These are phyloP conservation scores for Leucocoprinus sp. DNA, from an alignment of 768 basidiomycete genomes.

Conservation along the genomic window DNA sequence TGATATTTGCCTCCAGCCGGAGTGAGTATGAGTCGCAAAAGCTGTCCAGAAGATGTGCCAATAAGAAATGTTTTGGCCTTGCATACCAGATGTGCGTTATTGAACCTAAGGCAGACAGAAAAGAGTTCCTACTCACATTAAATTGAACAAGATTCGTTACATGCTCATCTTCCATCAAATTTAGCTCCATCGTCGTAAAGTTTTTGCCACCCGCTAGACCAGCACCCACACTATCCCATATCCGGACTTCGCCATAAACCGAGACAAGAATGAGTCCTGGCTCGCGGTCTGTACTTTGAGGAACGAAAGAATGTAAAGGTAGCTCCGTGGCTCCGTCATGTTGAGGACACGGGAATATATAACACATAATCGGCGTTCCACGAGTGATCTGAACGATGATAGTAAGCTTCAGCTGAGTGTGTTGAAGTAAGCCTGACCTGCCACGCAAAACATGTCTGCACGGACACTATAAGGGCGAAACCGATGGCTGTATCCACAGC, in stretches of 20 bases:
- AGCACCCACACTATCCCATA: constrained; percentile 85
- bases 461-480: constrained; percentile 65
- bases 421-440: constrained; percentile 24
- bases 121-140: constrained; percentile 38
- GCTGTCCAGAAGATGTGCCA: constrained; percentile 57
- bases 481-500: constrained; percentile 65
- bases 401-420: constrained; percentile 3
- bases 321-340: constrained; percentile 31
- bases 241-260: constrained; percentile 60
- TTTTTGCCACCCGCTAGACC: constrained; percentile 76
- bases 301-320: constrained; percentile 57
- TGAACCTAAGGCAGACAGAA: background rate
- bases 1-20: constrained; percentile 65
- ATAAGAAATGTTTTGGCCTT: constrained; percentile 61
- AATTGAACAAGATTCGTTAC: constrained; percentile 61
- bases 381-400: constrained; percentile 40
- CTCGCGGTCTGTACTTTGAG: constrained; percentile 61
- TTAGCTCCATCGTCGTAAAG: constrained; percentile 41
- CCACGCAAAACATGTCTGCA: constrained; percentile 77
- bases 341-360: constrained; percentile 69
- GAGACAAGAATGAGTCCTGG: constrained; percentile 82
- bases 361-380: constrained; percentile 73
- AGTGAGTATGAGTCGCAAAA: constrained; percentile 57
- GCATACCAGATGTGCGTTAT: background rate
- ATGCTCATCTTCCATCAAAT: constrained; percentile 45